Evolutionary conservation across 2,329 filamentous ascomycete species (phyloP).

Genomic region (Tetracladium maxilliforme): DNA sequence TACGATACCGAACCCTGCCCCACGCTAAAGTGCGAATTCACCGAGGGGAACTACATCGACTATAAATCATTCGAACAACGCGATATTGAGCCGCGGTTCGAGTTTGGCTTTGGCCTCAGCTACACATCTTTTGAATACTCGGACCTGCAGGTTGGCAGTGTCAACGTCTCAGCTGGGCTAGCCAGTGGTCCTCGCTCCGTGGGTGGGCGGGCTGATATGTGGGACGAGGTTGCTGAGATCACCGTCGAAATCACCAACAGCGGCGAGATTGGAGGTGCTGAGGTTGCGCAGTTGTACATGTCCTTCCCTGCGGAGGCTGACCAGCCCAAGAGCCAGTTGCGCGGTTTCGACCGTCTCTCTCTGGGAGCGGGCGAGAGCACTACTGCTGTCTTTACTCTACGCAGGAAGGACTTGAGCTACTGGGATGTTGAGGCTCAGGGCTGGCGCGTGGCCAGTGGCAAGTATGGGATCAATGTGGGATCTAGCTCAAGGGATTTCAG

Average conservation of each 20-base stretch:
- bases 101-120: slow-evolving; percentile 36
- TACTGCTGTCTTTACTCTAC: slow-evolving; percentile 26
- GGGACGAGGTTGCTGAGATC: slow-evolving; percentile 30
- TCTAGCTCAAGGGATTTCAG: slow-evolving; percentile 1
- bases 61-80: slow-evolving; percentile 34
- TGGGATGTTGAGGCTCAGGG: slow-evolving; percentile 34
- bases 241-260: slow-evolving; percentile 43
- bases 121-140: slow-evolving; percentile 37
- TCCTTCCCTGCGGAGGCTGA: slow-evolving; percentile 39
- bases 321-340: slow-evolving; percentile 27
- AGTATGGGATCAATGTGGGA: slow-evolving; percentile 1
- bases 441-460: slow-evolving; percentile 20
- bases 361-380: slow-evolving; percentile 28
- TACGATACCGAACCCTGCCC: too few species aligned
- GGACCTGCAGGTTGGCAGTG: slow-evolving; percentile 20
- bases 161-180: slow-evolving; percentile 16
- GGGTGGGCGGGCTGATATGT: slow-evolving; percentile 25
- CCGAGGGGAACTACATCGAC: slow-evolving; percentile 35
- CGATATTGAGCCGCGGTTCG: slow-evolving; percentile 31
- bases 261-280: slow-evolving; percentile 32
- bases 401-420: slow-evolving; percentile 34
- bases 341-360: slow-evolving; percentile 42
- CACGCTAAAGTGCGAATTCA: slow-evolving; percentile 47
- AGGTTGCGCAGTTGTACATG: slow-evolving; percentile 41
- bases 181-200: slow-evolving; percentile 9